phyloP scores from a whole-genome alignment of 1,284 basidiomycete genomes.

The Sporisorium sorghi region DNA sequence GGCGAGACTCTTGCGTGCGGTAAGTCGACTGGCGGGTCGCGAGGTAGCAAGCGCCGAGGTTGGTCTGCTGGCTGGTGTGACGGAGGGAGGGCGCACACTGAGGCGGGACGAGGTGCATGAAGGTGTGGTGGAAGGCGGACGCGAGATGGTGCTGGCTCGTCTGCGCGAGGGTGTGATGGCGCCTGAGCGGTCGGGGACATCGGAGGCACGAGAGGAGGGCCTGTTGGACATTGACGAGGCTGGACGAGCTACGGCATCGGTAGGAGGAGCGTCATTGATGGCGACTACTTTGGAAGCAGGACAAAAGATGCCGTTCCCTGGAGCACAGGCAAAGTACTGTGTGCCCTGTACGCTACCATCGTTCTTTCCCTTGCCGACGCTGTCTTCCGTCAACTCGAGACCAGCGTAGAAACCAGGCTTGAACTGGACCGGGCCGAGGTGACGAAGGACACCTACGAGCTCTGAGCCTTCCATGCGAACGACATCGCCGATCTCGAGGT shows the following conservation, averaged over 20 bases:
- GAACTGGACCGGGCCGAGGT: slow-evolving; percentile 62
- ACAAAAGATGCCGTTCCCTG: slow-evolving; percentile 90
- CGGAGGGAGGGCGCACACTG: slow-evolving; percentile 47
- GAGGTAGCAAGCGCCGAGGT: slow-evolving; percentile 54
- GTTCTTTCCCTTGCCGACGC: slow-evolving; percentile 90
- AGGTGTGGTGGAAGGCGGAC: slow-evolving; percentile 41
- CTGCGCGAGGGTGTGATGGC: slow-evolving; percentile 43
- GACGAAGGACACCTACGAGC: slow-evolving; percentile 62
- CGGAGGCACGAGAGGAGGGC: slow-evolving; percentile 46
- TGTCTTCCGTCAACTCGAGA: slow-evolving; percentile 63
- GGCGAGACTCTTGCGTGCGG: slow-evolving; percentile 52
- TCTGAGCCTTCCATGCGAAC: slow-evolving; percentile 57
- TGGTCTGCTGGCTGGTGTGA: slow-evolving; percentile 38
- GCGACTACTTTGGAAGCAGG: slow-evolving; percentile 78
- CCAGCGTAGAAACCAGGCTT: slow-evolving; percentile 63
- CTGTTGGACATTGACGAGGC: slow-evolving; percentile 63
- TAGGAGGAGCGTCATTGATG: slow-evolving; percentile 47
- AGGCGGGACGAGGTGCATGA: slow-evolving; percentile 45
- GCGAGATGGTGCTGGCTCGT: slow-evolving; percentile 40
- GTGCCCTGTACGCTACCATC: slow-evolving; percentile 86
- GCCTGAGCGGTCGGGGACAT: slow-evolving; percentile 31
- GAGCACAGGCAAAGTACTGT: slow-evolving; percentile 87
- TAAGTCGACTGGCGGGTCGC: slow-evolving; percentile 44
- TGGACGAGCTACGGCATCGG: slow-evolving; percentile 63
- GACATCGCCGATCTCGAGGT: slow-evolving; percentile 61